A percentile compares a stretch with the other conserved stretches of the same genome.
Conservation (phyloP, 352 stramenopile genomes). For the Phytopythium boreale region DNA sequence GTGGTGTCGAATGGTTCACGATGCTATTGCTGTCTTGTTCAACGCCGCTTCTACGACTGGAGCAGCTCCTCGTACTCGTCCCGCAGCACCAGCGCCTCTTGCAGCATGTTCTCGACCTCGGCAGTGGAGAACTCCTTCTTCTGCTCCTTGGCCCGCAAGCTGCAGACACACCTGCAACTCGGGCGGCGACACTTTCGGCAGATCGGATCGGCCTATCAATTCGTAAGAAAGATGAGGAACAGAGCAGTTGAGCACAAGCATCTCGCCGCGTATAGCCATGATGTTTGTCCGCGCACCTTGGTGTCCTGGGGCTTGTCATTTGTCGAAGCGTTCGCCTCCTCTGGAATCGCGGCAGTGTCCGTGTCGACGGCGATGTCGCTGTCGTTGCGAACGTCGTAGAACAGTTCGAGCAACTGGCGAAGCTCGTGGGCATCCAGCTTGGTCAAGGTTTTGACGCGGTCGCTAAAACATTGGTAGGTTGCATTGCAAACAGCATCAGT, state of each 20-base stretch:
- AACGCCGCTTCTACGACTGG: slow-evolving; percentile 20
- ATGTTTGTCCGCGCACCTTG: neutral
- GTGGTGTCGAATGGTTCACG: neutral
- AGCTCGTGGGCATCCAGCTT: slow-evolving; percentile 65
- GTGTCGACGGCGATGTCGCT: slow-evolving; percentile 58
- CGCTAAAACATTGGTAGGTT: slow-evolving; percentile 10
- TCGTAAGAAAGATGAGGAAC: neutral
- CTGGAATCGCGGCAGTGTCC: slow-evolving; percentile 18
- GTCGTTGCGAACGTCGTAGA: slow-evolving; percentile 61
- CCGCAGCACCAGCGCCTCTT: slow-evolving; percentile 62
- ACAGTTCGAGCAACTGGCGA: slow-evolving; percentile 60
- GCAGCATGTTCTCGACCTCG: slow-evolving; percentile 64
- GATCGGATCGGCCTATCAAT: slow-evolving; percentile 15
- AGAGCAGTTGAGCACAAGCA: neutral
- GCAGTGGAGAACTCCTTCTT: slow-evolving; percentile 42
- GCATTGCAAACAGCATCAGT: neutral
- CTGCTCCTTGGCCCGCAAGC: slow-evolving; percentile 16
- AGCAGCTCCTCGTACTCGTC: slow-evolving; percentile 74
- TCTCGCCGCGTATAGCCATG: neutral
- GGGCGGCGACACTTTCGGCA: slow-evolving; percentile 75
- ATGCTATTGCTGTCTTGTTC: neutral
- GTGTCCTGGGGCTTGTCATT: neutral
- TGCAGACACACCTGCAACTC: slow-evolving; percentile 61
- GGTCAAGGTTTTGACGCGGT: slow-evolving; percentile 38
- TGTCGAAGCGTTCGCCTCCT: neutral